Evolutionary conservation across 1,139 yeast species (phyloP).

Genomic region (Geotrichum fermentans): DNA sequence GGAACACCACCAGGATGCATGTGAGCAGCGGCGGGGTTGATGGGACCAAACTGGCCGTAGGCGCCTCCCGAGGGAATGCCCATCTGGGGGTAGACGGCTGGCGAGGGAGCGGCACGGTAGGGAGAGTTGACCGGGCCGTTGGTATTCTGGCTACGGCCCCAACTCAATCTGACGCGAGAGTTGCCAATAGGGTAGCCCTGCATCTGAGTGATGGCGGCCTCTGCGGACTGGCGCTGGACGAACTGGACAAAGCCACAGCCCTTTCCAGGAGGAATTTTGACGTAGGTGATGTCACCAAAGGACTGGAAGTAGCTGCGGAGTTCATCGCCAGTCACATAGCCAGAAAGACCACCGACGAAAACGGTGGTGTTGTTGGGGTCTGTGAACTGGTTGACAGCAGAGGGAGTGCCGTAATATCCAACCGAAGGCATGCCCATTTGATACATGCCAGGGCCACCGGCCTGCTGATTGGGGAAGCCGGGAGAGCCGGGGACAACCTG

Average conservation of each 20-base stretch:
- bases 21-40: slow-evolving; percentile 37
- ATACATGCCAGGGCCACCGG: slow-evolving; percentile 17
- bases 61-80: slow-evolving; percentile 33
- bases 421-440: slow-evolving; percentile 31
- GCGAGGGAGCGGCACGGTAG: slow-evolving; percentile 35
- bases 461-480: slow-evolving; percentile 16
- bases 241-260: slow-evolving; percentile 93
- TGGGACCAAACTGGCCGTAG: slow-evolving; percentile 39
- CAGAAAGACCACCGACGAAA: slow-evolving; percentile 85
- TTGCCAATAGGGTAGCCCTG: slow-evolving; percentile 90
- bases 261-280: slow-evolving; percentile 85
- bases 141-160: slow-evolving; percentile 64
- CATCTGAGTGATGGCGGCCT: slow-evolving; percentile 84
- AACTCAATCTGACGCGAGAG: slow-evolving; percentile 74
- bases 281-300: slow-evolving; percentile 79
- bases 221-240: slow-evolving; percentile 74
- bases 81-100: slow-evolving; percentile 37
- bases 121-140: slow-evolving; percentile 23
- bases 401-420: slow-evolving; percentile 36
- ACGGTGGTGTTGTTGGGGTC: slow-evolving; percentile 88
- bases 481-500: slow-evolving; percentile 10
- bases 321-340: slow-evolving; percentile 71
- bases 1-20: slow-evolving; percentile 30
- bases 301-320: slow-evolving; percentile 70
- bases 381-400: slow-evolving; percentile 49